These are phyloP conservation scores for Paramecium pentaurelia DNA, from an alignment of 73 alveolate genomes.

Conservation along the genomic window DNA sequence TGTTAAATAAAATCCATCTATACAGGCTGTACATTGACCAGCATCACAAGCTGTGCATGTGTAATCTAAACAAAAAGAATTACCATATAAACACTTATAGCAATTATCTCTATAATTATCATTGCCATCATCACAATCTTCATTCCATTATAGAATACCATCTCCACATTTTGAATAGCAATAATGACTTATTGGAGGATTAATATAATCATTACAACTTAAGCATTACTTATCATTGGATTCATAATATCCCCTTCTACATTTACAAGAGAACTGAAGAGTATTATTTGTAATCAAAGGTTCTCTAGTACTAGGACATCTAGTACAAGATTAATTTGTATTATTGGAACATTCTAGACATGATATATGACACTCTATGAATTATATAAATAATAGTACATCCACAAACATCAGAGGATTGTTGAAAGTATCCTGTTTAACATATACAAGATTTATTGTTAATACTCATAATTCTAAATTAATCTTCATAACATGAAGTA, in stretches of 20 bases:
- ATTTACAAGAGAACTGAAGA: neutral
- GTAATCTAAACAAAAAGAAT: neutral
- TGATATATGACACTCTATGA: neutral
- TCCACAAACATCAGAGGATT: neutral
- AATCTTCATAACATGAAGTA: neutral
- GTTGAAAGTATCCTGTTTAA: neutral
- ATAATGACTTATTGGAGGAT: neutral
- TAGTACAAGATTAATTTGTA: neutral
- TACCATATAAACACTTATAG: neutral
- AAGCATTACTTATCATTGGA: neutral
- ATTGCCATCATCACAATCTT: conserved; percentile 43
- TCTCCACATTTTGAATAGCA: conserved; percentile 31
- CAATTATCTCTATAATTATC: conserved; percentile 14
- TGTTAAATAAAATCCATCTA: conserved; percentile 5
- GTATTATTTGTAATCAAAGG: neutral
- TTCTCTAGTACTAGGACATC: conserved; percentile 42
- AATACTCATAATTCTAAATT: neutral
- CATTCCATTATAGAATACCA: conserved; percentile 6
- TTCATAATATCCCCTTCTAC: conserved; percentile 31
- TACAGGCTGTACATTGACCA: neutral
- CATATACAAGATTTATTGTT: neutral
- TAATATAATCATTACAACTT: neutral
- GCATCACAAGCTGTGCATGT: conserved; percentile 28
- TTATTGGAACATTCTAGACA: neutral
- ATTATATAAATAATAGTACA: neutral